Base-by-base conservation (phyloP, 2,329 filamentous ascomycete species). In the Sporothrix luriei region DNA sequence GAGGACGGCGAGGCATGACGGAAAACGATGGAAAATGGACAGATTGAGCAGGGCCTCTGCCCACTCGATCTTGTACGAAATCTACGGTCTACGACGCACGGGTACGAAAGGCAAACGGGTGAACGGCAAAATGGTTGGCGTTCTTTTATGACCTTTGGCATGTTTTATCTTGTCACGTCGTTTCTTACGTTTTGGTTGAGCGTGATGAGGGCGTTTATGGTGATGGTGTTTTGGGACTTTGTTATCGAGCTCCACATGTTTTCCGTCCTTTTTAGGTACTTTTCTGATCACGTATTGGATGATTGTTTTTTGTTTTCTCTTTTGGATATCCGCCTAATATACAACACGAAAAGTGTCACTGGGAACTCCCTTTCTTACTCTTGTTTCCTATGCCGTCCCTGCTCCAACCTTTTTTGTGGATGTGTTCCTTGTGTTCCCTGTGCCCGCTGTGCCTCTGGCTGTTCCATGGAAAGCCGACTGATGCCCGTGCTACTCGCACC, bases 291-390 rank as follows among this genome's bases (percentile, higher is more conserved):
- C n/a, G 46, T 6, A 7, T 9, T 14, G 21, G 57, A 46, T 62
- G 57, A 62, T 62, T 62, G 57, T 38, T 9, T 61, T 62, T 62
- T 62, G 57, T 38, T 9, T 61, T 62, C 57, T 62, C 21, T 14
- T 62, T 62, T 46, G 19, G 57, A 26, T 24, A 33, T 33, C 33
- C 1, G 40, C 40, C 40, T 10, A 46, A 46, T 16, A 16, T 14
- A 46, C 40, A 13, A 46, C 40, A 13, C 40, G 13, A 46, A 14
- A 43, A 46, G 2, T 11, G 10, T 46, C 40, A 46, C 40, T 16
- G 11, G 40, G 40, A 16, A 46, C 14, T 16, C 14, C 40, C 11
- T 46, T 43, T 16, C 14, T 2, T 46, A 11, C 10, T 14, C 33
- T 10, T 14, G 13, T 11, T 11, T 3, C 11, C 40, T 46, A 11